A percentile compares a stretch with the other conserved stretches of the same genome.
Evolutionary conservation across 371 early-diverging fungal species (phyloP).

Genomic region (Actinomortierella ambigua): DNA sequence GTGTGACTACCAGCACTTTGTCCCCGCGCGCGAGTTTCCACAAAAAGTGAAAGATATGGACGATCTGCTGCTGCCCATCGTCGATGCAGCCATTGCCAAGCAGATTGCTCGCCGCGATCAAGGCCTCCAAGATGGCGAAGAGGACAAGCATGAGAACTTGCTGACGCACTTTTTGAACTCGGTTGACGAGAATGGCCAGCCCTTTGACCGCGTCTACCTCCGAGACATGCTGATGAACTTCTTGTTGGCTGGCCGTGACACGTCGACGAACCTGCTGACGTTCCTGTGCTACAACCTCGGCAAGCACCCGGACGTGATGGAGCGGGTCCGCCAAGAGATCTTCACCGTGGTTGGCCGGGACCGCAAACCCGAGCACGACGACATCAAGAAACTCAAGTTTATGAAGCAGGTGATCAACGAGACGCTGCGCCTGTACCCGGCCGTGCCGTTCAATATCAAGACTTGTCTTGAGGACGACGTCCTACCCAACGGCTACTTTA

Average conservation of each 20-base stretch:
- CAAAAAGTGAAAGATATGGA: conserved; percentile 47
- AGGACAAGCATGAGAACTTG: conserved; percentile 29
- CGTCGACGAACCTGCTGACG: conserved; percentile 55
- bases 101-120: conserved; percentile 16
- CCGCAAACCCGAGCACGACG: conserved; percentile 36
- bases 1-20: conserved; percentile 39
- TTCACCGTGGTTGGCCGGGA: conserved; percentile 47
- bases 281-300: conserved; percentile 49
- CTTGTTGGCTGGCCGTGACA: conserved; percentile 60
- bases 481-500: conserved; percentile 50
- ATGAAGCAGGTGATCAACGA: conserved; percentile 53
- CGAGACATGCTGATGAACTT: conserved; percentile 49
- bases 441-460: conserved; percentile 46
- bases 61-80: conserved; percentile 35
- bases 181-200: conserved; percentile 42
- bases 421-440: conserved; percentile 49
- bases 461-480: conserved; percentile 50
- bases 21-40: conserved; percentile 29
- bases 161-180: conserved; percentile 41
- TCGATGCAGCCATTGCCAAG: conserved; percentile 35
- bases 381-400: conserved; percentile 49
- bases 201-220: conserved; percentile 44
- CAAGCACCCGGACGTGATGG: conserved; percentile 51
- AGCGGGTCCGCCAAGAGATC: conserved; percentile 52
- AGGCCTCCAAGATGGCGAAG: conserved; percentile 9